A percentile compares a stretch with the other conserved stretches of the same genome.
phyloP scores from a whole-genome alignment of 306 rosid species.

The Rosa multiflora region DNA sequence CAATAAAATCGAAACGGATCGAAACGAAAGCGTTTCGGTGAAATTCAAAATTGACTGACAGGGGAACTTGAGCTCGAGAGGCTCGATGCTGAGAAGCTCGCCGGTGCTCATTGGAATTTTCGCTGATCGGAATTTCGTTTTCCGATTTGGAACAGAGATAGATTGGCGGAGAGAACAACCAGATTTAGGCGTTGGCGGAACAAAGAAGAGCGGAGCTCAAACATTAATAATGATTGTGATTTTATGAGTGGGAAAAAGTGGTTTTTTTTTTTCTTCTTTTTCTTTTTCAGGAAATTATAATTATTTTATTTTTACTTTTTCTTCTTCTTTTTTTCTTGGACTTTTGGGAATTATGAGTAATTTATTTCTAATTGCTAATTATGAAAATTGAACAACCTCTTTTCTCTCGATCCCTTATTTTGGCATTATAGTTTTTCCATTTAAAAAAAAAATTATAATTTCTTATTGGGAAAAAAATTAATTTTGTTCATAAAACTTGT shows the following conservation, averaged over 20 bases:
- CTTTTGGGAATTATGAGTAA: background rate
- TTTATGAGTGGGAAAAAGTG: constrained; percentile 22
- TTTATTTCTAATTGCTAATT: background rate
- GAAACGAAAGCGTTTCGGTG: background rate
- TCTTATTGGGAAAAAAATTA: background rate
- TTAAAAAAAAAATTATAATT: background rate
- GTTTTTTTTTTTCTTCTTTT: constrained; percentile 16
- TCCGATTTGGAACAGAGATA: constrained; percentile 2
- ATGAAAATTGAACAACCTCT: background rate
- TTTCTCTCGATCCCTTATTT: background rate
- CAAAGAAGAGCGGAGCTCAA: constrained; percentile 12
- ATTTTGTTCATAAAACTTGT: too few species aligned
- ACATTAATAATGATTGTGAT: background rate
- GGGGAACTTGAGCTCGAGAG: constrained; percentile 78
- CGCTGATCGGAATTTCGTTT: constrained; percentile 16
- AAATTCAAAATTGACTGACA: constrained; percentile 41
- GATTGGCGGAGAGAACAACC: constrained; percentile 36
- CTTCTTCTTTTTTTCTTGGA: background rate
- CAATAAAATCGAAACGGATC: constrained; percentile 29
- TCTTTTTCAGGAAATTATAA: constrained; percentile 16
- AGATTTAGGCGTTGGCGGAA: constrained; percentile 10
- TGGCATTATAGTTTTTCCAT: background rate
- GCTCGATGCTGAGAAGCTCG: constrained; percentile 83
- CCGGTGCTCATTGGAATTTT: constrained; percentile 61
- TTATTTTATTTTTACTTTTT: background rate